Base-by-base conservation (phyloP, 371 early-diverging fungal genomes). In the Lichtheimia hyalospora region DNA sequence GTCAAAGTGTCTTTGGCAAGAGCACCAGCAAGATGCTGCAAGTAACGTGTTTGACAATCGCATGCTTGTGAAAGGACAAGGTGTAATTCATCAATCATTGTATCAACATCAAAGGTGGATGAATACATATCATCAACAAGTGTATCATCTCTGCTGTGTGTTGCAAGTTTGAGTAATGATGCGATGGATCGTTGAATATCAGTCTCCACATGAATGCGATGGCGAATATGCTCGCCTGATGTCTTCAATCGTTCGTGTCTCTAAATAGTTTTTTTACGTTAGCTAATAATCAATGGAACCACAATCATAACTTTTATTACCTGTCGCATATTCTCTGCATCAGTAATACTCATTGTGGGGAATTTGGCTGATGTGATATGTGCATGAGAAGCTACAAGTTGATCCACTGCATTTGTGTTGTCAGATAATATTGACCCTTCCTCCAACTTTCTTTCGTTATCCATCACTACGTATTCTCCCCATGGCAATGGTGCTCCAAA, bases 21-120 rank as follows among this genome's bases (percentile, higher is more conserved):
- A 5, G 68, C 60, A 2, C 68, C 68, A 3, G 68, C 68, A 50
- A 68, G n/a, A 25, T 63, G 68, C 34, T 63, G 59, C n/a, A 68
- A 46, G 42, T 59, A 63, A 15, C 50, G 50, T 54, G 39, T 49
- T 20, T 52, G 60, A 7, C 28, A 52, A 5, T 55, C 60, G 18
- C 50, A 52, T 4, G 46, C 66, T 39, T 57, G 53, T n/a, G 49
- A 50, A 27, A 61, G 18, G 18, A 49, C 15, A 10, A 44, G 34
- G 44, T 51, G 48, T 13, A 65, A 40, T 24, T 65, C 66, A 21
- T 65, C 48, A 15, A 51, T 49, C 25, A 65, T 40, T 25, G 49
- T 51, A 15, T 60, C 41, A 44, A 65, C 20, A 34, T 60, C 23
- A 34, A 8, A 8, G 44, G 21, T 54, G 16, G 54, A 13, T 6